phyloP scores from a whole-genome alignment of 2,329 filamentous ascomycete species.

The Aspergillus brasiliensis region DNA sequence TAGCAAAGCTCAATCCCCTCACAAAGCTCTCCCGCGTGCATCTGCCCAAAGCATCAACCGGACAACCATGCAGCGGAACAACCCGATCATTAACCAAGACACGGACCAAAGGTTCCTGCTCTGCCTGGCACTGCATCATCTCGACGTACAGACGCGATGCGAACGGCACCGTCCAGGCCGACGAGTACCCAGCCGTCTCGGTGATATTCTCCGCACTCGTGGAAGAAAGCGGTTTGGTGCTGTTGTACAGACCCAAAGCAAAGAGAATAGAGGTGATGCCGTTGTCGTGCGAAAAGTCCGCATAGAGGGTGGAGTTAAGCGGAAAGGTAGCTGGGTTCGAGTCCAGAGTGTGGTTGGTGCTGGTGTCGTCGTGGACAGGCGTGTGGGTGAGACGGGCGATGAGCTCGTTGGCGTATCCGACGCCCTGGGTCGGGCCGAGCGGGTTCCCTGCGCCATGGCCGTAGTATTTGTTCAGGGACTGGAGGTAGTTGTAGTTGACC shows the following conservation, averaged over 20 bases:
- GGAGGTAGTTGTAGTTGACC: constrained; percentile 77
- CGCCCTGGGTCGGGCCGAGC: constrained; percentile 80
- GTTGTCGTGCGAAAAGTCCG: constrained; percentile 92
- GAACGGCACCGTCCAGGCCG: constrained; percentile 81
- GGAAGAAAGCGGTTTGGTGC: constrained; percentile 57
- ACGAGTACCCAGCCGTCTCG: constrained; percentile 68
- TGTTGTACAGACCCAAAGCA: constrained; percentile 77
- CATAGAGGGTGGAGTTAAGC: constrained; percentile 68
- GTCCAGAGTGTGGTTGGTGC: constrained; percentile 77
- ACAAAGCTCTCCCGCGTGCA: constrained; percentile 73
- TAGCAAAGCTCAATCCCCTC: constrained; percentile 72
- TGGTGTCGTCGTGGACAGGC: constrained; percentile 72
- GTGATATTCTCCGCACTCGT: constrained; percentile 51
- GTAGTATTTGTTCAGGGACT: constrained; percentile 82
- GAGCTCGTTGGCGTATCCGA: constrained; percentile 86
- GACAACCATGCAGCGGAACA: constrained; percentile 69
- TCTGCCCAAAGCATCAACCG: constrained; percentile 68
- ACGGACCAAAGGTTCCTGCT: constrained; percentile 69
- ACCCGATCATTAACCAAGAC: constrained; percentile 84
- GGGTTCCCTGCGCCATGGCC: constrained; percentile 75
- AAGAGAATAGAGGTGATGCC: constrained; percentile 76
- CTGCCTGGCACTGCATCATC: constrained; percentile 69
- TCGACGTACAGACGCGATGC: constrained; percentile 80
- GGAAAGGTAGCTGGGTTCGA: constrained; percentile 70
- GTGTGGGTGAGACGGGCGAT: constrained; percentile 73